These are phyloP conservation scores for Trichoderma atrobrunneum DNA, from an alignment of 2,329 filamentous ascomycete genomes.

Conservation along the genomic window DNA sequence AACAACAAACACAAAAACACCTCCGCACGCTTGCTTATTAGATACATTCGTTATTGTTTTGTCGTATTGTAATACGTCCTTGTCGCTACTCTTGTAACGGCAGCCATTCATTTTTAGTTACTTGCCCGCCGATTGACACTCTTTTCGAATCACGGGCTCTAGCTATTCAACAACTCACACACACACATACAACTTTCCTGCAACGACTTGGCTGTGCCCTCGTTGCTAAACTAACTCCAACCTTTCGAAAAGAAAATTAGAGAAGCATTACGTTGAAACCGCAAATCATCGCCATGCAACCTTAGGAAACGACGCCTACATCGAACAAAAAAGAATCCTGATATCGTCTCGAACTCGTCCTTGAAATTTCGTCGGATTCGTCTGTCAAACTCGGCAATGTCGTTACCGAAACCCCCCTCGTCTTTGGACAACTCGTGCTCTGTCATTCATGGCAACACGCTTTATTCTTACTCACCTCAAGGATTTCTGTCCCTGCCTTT, in stretches of 20 bases:
- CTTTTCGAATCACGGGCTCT: constrained; percentile 7
- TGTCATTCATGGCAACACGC: constrained; percentile 72
- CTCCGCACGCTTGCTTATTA: not conserved
- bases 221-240: not conserved
- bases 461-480: constrained; percentile 76
- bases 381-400: constrained; percentile 49
- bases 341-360: not conserved
- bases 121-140: not conserved
- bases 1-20: not conserved
- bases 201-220: constrained; percentile 12
- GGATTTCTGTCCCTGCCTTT: constrained; percentile 75
- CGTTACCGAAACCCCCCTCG: constrained; percentile 66
- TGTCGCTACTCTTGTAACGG: constrained; percentile 6
- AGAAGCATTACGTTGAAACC: not conserved
- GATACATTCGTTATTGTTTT: constrained; percentile 8
- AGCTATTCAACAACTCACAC: not conserved
- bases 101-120: constrained; percentile 14
- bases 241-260: not conserved
- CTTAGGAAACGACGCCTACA: constrained; percentile 1
- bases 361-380: not conserved
- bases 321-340: not conserved
- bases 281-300: constrained; percentile 25
- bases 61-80: not conserved
- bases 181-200: not conserved
- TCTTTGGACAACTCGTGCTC: constrained; percentile 77